Evolutionary conservation across 352 stramenopile genomes (phyloP).

Genomic region (Globisporangium ultimum): DNA sequence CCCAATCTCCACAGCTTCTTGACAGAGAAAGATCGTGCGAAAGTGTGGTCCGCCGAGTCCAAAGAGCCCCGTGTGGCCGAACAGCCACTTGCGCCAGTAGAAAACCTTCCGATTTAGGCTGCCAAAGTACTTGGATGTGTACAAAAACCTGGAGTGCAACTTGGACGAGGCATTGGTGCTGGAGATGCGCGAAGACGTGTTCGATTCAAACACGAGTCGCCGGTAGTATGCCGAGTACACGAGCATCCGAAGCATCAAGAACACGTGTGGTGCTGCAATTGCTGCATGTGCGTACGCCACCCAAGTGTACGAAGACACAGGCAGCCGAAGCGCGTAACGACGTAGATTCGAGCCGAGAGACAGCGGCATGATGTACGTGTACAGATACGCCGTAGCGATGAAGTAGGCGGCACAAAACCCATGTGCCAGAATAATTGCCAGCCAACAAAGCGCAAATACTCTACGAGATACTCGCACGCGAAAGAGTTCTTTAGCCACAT

Average conservation of each 20-base stretch:
- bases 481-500: constrained; percentile 6
- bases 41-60: constrained; percentile 22
- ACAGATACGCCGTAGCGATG: constrained; percentile 11
- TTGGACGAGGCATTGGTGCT: constrained; percentile 1
- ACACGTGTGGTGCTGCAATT: constrained; percentile 10
- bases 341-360: constrained; percentile 16
- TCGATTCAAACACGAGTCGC: background rate
- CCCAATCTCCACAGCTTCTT: constrained; percentile 22
- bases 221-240: constrained; percentile 11
- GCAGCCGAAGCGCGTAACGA: constrained; percentile 10
- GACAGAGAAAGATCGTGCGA: constrained; percentile 18
- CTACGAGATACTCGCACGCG: constrained; percentile 8
- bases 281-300: constrained; percentile 10
- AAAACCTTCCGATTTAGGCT: constrained; percentile 2
- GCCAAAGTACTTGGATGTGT: background rate
- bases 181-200: constrained; percentile 2
- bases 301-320: constrained; percentile 7
- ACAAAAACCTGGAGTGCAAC: background rate
- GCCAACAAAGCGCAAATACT: constrained; percentile 13
- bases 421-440: constrained; percentile 8
- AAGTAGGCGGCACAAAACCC: constrained; percentile 15
- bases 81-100: constrained; percentile 17
- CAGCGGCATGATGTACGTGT: constrained; percentile 16
- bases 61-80: constrained; percentile 18
- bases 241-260: constrained; percentile 14